Conservation (phyloP, 1,284 basidiomycete genomes). For the Gymnopus androsaceus region DNA sequence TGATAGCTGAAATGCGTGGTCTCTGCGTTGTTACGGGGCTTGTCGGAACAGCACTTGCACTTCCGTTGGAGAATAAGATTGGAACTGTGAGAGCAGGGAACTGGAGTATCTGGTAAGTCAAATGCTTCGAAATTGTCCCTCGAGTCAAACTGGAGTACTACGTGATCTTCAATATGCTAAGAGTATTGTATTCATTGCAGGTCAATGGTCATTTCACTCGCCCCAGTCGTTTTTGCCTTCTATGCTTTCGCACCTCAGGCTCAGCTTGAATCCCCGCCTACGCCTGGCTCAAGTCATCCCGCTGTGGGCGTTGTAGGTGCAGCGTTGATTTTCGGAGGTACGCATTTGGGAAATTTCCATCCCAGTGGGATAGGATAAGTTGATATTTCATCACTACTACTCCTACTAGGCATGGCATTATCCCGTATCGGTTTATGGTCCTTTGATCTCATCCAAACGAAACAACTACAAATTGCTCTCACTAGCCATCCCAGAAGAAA, state of each 20-base stretch:
- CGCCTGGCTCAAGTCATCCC: too few species aligned
- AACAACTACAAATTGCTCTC: slow-evolving; percentile 47
- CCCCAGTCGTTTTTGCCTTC: slow-evolving; percentile 42
- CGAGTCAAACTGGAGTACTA: too few species aligned
- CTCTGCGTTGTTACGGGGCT: slow-evolving; percentile 47
- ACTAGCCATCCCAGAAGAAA: slow-evolving; percentile 44
- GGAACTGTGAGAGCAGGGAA: slow-evolving; percentile 50
- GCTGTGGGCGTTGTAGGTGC: slow-evolving; percentile 31
- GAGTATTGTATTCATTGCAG: too few species aligned
- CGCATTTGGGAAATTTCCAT: slow-evolving; percentile 5
- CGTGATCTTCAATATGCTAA: too few species aligned
- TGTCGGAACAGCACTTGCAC: slow-evolving; percentile 42
- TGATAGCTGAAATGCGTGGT: slow-evolving; percentile 57
- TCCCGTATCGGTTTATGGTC: slow-evolving; percentile 16
- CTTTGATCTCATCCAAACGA: slow-evolving; percentile 38
- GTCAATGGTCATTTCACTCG: slow-evolving; percentile 40
- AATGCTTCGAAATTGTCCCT: too few species aligned
- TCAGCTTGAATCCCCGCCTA: too few species aligned
- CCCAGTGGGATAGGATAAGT: too few species aligned
- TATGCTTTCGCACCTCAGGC: slow-evolving; percentile 33
- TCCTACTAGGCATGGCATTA: slow-evolving; percentile 42
- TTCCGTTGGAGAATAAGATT: slow-evolving; percentile 44
- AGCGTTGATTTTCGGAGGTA: slow-evolving; percentile 42
- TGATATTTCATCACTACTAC: slow-evolving; percentile 9
- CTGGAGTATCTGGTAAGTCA: slow-evolving; percentile 49